Percentiles rank a stretch among this genome's conserved stretches.
Conservation (phyloP, 2,329 filamentous ascomycete genomes). For the Aspergillus pseudoterreus region DNA sequence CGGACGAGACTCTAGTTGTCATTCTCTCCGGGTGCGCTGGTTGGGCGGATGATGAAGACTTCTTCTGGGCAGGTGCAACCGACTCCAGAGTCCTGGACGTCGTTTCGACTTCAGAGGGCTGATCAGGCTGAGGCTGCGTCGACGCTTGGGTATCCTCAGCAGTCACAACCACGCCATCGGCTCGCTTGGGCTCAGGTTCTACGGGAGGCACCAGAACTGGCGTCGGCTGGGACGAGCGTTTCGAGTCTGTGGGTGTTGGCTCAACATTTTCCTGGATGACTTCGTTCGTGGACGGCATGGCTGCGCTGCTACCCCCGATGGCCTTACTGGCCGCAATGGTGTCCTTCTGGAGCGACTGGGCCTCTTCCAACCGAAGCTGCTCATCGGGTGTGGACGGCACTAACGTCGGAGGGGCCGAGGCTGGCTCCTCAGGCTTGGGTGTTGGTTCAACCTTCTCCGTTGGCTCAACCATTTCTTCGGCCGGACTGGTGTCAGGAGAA, state of each 20-base stretch:
- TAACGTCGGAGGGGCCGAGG: constrained; percentile 22
- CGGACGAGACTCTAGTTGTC: constrained; percentile 67
- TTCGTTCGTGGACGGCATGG: constrained; percentile 20
- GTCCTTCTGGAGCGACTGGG: constrained; percentile 40
- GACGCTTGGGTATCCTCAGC: constrained; percentile 13
- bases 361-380: constrained; percentile 55
- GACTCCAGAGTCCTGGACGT: constrained; percentile 8
- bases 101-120: constrained; percentile 9
- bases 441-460: constrained; percentile 41
- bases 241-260: constrained; percentile 6
- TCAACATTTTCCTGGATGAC: constrained; percentile 23
- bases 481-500: constrained; percentile 72
- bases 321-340: constrained; percentile 18
- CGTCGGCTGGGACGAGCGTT: constrained; percentile 18
- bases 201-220: constrained; percentile 9
- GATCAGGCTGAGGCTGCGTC: constrained; percentile 12
- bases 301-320: constrained; percentile 14
- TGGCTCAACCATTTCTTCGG: constrained; percentile 53
- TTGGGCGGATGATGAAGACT: constrained; percentile 20
- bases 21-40: constrained; percentile 51
- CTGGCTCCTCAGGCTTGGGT: constrained; percentile 20
- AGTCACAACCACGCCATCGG: constrained; percentile 9
- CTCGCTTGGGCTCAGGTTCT: constrained; percentile 11
- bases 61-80: constrained; percentile 16
- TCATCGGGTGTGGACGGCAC: constrained; percentile 55